Evolutionary conservation across 2,329 filamentous ascomycete species (phyloP).

Genomic region (Onygenales sp.): DNA sequence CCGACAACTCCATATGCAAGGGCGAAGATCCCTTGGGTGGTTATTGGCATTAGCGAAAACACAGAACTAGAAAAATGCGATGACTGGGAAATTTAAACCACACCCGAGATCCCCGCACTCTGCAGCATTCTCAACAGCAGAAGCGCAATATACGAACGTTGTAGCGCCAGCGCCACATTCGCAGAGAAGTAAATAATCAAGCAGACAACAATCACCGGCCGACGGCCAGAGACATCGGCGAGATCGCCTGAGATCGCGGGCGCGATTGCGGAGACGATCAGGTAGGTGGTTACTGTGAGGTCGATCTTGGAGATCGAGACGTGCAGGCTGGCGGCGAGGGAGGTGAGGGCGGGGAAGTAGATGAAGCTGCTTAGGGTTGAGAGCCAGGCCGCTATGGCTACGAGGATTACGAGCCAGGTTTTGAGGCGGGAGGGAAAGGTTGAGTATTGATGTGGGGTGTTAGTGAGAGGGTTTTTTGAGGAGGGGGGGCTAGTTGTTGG

Average conservation of each 20-base stretch:
- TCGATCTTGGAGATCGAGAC: constrained; percentile 16
- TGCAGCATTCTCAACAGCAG: constrained; percentile 13
- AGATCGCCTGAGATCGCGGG: constrained; percentile 9
- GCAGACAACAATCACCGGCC: constrained; percentile 11
- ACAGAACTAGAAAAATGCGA: no score
- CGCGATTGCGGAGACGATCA: constrained; percentile 11
- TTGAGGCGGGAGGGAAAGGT: background rate
- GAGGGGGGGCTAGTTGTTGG: no score
- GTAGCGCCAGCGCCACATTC: constrained; percentile 13
- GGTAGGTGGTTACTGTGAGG: constrained; percentile 11
- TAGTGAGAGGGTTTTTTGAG: no score
- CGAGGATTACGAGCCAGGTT: background rate
- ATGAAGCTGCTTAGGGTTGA: constrained; percentile 24
- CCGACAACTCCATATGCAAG: constrained; percentile 14
- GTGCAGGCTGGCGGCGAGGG: constrained; percentile 25
- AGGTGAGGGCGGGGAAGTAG: constrained; percentile 27
- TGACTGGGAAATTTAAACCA: background rate
- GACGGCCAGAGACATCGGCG: constrained; percentile 10
- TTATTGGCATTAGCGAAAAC: background rate
- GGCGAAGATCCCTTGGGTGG: constrained; percentile 9
- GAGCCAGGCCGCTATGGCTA: background rate
- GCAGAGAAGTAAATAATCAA: constrained; percentile 10
- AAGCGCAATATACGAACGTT: constrained; percentile 9
- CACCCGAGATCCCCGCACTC: constrained; percentile 6
- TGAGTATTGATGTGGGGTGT: background rate